Percentiles rank a stretch among this genome's conserved stretches.
These are phyloP conservation scores for fission yeast (Schizosaccharomyces pombe) DNA, from an alignment of 805 yeast genomes.

Conservation along the genomic window DNA sequence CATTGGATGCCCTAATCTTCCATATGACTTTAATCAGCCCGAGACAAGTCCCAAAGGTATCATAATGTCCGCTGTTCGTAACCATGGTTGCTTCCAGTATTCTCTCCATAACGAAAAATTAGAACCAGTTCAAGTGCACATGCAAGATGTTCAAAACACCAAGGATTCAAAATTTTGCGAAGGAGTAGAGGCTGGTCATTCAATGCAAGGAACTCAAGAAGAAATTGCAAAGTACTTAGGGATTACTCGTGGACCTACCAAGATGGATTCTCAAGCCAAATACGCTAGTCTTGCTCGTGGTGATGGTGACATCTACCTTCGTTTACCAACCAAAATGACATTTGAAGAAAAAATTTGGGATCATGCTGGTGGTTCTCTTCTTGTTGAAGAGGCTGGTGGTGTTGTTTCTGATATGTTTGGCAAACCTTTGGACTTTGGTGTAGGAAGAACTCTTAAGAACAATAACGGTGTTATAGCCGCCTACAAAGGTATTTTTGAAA, in stretches of 20 bases:
- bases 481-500: conserved; percentile 23
- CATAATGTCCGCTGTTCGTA: conserved; percentile 43
- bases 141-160: conserved; percentile 25
- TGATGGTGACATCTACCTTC: conserved; percentile 71
- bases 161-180: conserved; percentile 49
- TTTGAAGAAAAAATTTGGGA: conserved; percentile 96
- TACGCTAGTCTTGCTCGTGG: conserved; percentile 82
- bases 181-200: conserved; percentile 88
- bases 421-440: conserved; percentile 49
- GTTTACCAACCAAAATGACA: conserved; percentile 53
- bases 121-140: conserved; percentile 21
- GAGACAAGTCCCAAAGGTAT: conserved; percentile 27
- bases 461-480: conserved; percentile 92
- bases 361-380: conserved; percentile 85
- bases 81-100: conserved; percentile 33
- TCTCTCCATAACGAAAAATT: conserved; percentile 10
- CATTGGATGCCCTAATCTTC: conserved; percentile 87
- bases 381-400: conserved; percentile 82
- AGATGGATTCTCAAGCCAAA: conserved; percentile 88
- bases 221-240: conserved; percentile 40
- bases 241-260: conserved; percentile 35
- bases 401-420: conserved; percentile 69
- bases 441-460: conserved; percentile 46
- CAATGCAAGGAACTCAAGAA: conserved; percentile 70
- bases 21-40: conserved; percentile 21